These are phyloP conservation scores for Cyclanthera cordifolia DNA, from an alignment of 306 rosid species.

Conservation along the genomic window DNA sequence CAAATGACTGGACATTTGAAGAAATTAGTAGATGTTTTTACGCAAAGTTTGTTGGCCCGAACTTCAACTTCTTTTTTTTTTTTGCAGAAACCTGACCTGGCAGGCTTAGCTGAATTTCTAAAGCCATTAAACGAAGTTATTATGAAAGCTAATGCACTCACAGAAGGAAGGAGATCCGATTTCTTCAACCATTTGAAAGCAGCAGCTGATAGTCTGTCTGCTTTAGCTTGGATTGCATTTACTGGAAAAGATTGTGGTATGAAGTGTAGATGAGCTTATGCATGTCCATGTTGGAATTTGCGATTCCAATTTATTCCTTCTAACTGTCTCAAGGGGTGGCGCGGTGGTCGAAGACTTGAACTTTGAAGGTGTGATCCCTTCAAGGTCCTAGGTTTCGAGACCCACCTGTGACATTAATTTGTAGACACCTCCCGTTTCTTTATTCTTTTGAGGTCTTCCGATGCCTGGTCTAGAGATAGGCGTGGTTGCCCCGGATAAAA, in stretches of 20 bases:
- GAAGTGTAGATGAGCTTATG: conserved; percentile 17
- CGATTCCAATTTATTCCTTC: not conserved
- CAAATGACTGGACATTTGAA: not conserved
- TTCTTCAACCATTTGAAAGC: conserved; percentile 80
- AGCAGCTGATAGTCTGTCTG: conserved; percentile 89
- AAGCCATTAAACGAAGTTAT: conserved; percentile 73
- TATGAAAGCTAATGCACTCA: conserved; percentile 41
- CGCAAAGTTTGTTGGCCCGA: not conserved
- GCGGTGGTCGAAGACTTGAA: no score
- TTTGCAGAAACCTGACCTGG: conserved; percentile 70
- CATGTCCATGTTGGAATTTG: conserved; percentile 11
- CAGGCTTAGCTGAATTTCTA: conserved; percentile 70
- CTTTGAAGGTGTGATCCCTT: no score
- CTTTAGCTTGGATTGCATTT: conserved; percentile 87
- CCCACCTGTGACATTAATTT: no score
- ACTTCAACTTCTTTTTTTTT: conserved; percentile 10
- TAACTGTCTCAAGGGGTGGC: conserved; percentile 19
- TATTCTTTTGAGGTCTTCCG: no score
- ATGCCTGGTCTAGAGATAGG: no score
- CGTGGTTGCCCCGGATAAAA: no score
- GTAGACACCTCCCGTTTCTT: no score
- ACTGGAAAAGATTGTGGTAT: conserved; percentile 82
- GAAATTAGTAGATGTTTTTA: not conserved
- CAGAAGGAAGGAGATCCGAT: conserved; percentile 82
- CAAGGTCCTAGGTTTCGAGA: no score